Conservation (phyloP, 805 yeast species). For the Candida manassasensis region DNA sequence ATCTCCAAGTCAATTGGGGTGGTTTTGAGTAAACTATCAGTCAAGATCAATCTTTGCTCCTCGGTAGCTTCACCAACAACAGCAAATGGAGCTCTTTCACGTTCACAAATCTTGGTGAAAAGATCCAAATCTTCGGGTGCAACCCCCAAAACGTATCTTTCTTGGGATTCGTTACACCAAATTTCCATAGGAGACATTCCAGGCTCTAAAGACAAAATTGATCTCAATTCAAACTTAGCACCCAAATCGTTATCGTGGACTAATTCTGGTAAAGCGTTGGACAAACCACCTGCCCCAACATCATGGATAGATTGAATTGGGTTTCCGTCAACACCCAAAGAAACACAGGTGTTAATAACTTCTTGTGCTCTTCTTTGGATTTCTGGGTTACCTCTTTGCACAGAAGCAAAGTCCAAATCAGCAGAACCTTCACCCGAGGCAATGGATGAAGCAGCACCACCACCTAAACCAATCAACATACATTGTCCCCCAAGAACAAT, state of each 20-base stretch:
- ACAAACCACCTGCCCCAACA: constrained; percentile 99
- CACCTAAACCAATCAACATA: constrained; percentile 98
- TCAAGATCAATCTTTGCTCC: constrained; percentile 76
- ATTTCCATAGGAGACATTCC: constrained; percentile 99
- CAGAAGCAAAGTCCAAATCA: constrained; percentile 95
- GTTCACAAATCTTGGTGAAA: constrained; percentile 76
- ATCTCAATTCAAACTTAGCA: constrained; percentile 86
- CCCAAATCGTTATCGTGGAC: constrained; percentile 97
- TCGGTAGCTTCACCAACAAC: constrained; percentile 92
- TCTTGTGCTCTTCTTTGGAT: constrained; percentile 99
- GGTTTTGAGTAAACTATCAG: constrained; percentile 69
- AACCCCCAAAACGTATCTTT: constrained; percentile 93
- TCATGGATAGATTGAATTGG: constrained; percentile 97
- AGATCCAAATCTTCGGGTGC: constrained; percentile 66
- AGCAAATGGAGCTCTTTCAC: constrained; percentile 95
- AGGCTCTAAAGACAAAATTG: constrained; percentile 85
- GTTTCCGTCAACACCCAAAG: constrained; percentile 57
- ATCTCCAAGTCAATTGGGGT: constrained; percentile 94
- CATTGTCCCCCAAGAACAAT: constrained; percentile 97
- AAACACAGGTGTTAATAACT: constrained; percentile 91
- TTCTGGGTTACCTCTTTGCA: constrained; percentile 98
- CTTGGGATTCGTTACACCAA: constrained; percentile 99
- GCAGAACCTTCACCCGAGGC: constrained; percentile 97
- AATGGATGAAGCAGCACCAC: constrained; percentile 98
- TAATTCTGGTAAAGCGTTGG: constrained; percentile 94